These are phyloP conservation scores for Cucumis melo DNA, from an alignment of 306 rosid species.

Conservation along the genomic window DNA sequence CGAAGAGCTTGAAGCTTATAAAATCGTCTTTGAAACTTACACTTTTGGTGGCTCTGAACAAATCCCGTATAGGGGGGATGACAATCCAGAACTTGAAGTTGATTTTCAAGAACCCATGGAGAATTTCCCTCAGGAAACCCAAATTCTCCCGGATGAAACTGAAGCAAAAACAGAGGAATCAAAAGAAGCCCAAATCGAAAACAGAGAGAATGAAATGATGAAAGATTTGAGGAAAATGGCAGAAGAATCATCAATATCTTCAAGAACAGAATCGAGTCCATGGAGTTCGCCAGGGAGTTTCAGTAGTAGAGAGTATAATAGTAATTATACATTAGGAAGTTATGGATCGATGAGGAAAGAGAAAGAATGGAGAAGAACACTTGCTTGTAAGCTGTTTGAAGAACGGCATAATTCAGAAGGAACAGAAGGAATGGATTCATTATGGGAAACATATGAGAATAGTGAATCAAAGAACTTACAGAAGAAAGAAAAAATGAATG, in stretches of 20 bases:
- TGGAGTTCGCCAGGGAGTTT: constrained; percentile 6
- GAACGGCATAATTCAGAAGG: constrained; percentile 49
- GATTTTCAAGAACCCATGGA: background rate
- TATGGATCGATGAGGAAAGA: constrained; percentile 78
- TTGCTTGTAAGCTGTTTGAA: constrained; percentile 92
- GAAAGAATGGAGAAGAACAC: constrained; percentile 87
- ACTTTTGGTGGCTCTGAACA: constrained; percentile 27
- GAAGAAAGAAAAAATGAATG: constrained; percentile 32
- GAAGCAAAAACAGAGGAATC: background rate
- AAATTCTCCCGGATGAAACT: background rate
- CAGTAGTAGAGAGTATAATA: background rate
- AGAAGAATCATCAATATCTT: background rate
- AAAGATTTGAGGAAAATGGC: background rate
- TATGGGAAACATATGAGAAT: constrained; percentile 71
- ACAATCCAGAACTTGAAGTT: constrained; percentile 32
- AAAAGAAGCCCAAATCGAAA: background rate
- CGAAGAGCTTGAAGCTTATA: constrained; percentile 66
- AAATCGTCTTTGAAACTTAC: constrained; percentile 63
- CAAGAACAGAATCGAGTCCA: background rate
- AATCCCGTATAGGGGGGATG: constrained; percentile 4
- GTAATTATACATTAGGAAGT: background rate
- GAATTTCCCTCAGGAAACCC: background rate
- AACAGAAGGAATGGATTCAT: constrained; percentile 84
- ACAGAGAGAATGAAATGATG: background rate
- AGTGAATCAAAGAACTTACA: constrained; percentile 8